These are phyloP conservation scores for Sporobolomyces roseus DNA, from an alignment of 768 basidiomycete genomes.

Conservation along the genomic window DNA sequence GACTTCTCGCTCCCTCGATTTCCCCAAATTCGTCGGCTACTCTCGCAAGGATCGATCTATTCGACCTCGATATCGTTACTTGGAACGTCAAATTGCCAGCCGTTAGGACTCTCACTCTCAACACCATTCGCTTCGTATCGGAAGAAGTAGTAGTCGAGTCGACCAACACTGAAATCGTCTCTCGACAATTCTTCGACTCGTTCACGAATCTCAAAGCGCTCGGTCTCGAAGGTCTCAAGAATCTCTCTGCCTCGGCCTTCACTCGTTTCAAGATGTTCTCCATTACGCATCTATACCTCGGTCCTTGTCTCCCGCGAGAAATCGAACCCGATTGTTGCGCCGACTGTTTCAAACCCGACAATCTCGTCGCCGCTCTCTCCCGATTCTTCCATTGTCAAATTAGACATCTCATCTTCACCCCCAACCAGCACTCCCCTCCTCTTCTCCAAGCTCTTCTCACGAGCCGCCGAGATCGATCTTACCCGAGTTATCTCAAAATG, in stretches of 20 bases:
- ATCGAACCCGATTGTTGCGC: too few relatives aligned
- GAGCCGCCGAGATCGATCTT: too few relatives aligned
- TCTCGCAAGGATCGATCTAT: too few relatives aligned
- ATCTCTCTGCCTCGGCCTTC: background rate
- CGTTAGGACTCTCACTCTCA: too few relatives aligned
- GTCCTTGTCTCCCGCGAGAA: too few relatives aligned
- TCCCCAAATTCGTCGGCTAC: too few relatives aligned
- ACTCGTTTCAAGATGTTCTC: background rate
- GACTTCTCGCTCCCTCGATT: too few relatives aligned
- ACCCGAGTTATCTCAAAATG: too few relatives aligned
- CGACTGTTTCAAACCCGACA: background rate
- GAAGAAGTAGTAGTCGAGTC: background rate
- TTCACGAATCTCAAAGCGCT: background rate
- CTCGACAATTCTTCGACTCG: background rate
- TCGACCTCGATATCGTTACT: too few relatives aligned
- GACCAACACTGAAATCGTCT: background rate
- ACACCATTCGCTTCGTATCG: too few relatives aligned
- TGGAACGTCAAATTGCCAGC: too few relatives aligned
- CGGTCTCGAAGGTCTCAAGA: background rate
- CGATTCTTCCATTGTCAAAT: background rate
- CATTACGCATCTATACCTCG: background rate
- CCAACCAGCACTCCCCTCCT: background rate
- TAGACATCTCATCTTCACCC: background rate
- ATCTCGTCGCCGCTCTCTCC: background rate
- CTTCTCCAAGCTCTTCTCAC: background rate